These are phyloP conservation scores for Hygrophorus pudorinus DNA, from an alignment of 768 basidiomycete species.

Conservation along the genomic window DNA sequence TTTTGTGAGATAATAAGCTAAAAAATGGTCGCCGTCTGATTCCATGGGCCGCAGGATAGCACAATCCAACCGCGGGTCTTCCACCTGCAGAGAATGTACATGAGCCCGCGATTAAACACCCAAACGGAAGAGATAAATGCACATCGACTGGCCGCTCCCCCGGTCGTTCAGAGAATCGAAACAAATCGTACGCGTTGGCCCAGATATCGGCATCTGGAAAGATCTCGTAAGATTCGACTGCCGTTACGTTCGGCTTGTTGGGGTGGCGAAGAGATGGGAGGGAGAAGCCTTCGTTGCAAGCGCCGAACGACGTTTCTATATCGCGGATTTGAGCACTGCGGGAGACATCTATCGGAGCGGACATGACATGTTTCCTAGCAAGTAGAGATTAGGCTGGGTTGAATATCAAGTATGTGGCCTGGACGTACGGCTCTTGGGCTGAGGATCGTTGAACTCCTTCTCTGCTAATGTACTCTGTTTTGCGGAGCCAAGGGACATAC, in stretches of 20 bases:
- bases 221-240: constrained; percentile 74
- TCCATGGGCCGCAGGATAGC: constrained; percentile 84
- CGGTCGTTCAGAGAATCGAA: constrained; percentile 77
- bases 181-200: constrained; percentile 84
- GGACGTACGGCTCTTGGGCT: constrained; percentile 47
- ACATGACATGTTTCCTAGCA: constrained; percentile 36
- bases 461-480: constrained; percentile 81
- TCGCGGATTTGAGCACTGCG: constrained; percentile 64
- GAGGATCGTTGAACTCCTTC: constrained; percentile 34
- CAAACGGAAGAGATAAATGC: constrained; percentile 13
- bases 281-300: constrained; percentile 51
- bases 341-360: constrained; percentile 58
- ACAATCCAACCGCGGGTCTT: constrained; percentile 76
- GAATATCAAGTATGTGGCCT: background rate
- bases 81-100: constrained; percentile 31
- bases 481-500: constrained; percentile 85
- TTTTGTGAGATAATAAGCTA: constrained; percentile 74
- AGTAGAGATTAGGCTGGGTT: constrained; percentile 2
- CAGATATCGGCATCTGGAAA: constrained; percentile 81
- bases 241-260: constrained; percentile 63
- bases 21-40: constrained; percentile 80
- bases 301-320: constrained; percentile 69
- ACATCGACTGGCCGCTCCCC: constrained; percentile 71
- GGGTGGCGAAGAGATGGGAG: constrained; percentile 60
- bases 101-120: constrained; percentile 1